Evolutionary conservation across 2,329 filamentous ascomycete genomes (phyloP).

Genomic region (Paraphoma sp.): DNA sequence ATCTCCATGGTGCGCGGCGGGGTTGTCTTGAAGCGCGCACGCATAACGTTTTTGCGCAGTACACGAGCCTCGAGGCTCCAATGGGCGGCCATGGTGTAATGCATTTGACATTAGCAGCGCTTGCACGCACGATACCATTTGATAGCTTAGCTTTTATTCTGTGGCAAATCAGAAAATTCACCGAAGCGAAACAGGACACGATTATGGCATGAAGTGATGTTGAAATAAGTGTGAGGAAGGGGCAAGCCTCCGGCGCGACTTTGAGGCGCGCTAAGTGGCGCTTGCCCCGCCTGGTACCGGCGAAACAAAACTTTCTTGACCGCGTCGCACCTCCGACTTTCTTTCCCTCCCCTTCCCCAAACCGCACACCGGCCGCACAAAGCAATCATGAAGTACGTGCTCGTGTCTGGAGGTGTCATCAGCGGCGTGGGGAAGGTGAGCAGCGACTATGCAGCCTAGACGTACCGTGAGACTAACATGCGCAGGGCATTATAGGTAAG

Average conservation of each 20-base stretch:
- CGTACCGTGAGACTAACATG: slow-evolving; percentile 26
- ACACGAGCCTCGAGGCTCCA: slow-evolving; percentile 3
- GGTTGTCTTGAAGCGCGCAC: slow-evolving; percentile 11
- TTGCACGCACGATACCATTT: slow-evolving; percentile 47
- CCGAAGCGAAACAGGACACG: not conserved
- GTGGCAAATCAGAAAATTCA: slow-evolving; percentile 18
- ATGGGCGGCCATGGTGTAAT: slow-evolving; percentile 31
- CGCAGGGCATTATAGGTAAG: slow-evolving; percentile 70
- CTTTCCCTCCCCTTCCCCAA: slow-evolving; percentile 52
- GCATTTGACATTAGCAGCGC: slow-evolving; percentile 36
- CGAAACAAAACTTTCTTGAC: slow-evolving; percentile 38
- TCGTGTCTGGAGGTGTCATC: slow-evolving; percentile 73
- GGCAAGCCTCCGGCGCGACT: not conserved
- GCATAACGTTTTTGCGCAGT: slow-evolving; percentile 1
- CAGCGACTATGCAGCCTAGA: slow-evolving; percentile 18
- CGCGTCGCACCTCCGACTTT: slow-evolving; percentile 35
- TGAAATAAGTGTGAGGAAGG: not conserved
- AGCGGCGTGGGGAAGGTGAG: slow-evolving; percentile 56
- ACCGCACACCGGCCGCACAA: slow-evolving; percentile 48
- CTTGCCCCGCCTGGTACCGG: slow-evolving; percentile 24
- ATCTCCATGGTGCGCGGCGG: slow-evolving; percentile 13
- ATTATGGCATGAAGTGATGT: slow-evolving; percentile 1
- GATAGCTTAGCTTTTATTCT: slow-evolving; percentile 33
- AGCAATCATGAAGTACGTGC: slow-evolving; percentile 78
- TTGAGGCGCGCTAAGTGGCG: not conserved